Base-by-base conservation (phyloP, 306 rosid species). In the Begonia fuchsioides region DNA sequence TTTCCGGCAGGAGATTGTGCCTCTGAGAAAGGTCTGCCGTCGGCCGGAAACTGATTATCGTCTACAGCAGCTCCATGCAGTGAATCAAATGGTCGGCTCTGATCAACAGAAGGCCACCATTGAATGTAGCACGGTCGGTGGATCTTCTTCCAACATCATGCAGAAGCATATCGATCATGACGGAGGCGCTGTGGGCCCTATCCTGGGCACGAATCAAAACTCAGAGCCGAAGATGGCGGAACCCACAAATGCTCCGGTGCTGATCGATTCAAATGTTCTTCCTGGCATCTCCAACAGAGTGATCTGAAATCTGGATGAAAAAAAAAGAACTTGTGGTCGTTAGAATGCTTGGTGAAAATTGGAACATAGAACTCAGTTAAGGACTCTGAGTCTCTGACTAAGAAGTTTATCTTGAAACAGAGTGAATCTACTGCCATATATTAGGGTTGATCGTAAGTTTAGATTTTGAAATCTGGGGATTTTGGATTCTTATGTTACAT, bases 11-110 rank as follows among this genome's bases (percentile, higher is more conserved):
- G 98, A 92, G 79, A 92, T 92, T 15, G 96, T 92, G 61, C 96
- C 95, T 0, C 77, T 92, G 39, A 61, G 96, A 71, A 92, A 92
- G 78, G 78, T 92, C 57, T 92, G 98, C 44, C 98, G 98, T 32
- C 59, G 98, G 63, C 98, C 98, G 0, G 98, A 92, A 69, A 85
- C 94, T 2, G 98, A 92, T 57, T 77, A 79, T 69, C 69, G 98
- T 57, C 61, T 92, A 72, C 98, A 82, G 18, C 98, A 85, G 64
- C 96, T 92, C 58, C 93, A 79, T 59, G 94, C 94, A 2, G 72
- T 68, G 55, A 85, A 69, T 44, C 90, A 79, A 52, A 70, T 79
- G 48, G 65, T 66, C 15, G 57, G 77, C 8, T 52, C 47, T 2
- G 95, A 90, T 64, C 87, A 72, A 53, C 82, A 61, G 46, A 85